Conservation (phyloP, 1,284 basidiomycete genomes). For the Lignosus rhinocerotis region DNA sequence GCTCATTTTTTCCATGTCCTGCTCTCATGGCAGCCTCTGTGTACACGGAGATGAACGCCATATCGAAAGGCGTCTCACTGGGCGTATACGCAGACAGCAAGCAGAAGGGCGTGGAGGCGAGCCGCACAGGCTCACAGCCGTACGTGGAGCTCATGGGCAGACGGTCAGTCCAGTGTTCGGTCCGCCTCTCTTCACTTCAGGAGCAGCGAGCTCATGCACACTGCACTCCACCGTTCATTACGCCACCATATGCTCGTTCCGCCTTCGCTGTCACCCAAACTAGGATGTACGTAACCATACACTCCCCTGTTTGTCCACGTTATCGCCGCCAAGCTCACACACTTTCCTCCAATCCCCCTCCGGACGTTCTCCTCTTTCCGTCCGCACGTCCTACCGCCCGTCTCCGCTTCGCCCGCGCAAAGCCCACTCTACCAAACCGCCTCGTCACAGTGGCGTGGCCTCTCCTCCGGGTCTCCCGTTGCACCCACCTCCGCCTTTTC, state of each 20-base stretch:
- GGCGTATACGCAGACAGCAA: constrained; percentile 67
- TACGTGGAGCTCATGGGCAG: constrained; percentile 91
- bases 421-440: constrained; percentile 83
- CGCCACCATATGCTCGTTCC: background rate
- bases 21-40: constrained; percentile 63
- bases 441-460: constrained; percentile 72
- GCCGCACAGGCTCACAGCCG: constrained; percentile 74
- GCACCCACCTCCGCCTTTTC: constrained; percentile 74
- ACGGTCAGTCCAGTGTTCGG: constrained; percentile 51
- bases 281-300: constrained; percentile 51
- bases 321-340: constrained; percentile 9
- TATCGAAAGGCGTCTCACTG: constrained; percentile 80
- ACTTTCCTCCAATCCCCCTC: background rate
- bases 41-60: constrained; percentile 90
- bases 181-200: constrained; percentile 3
- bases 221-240: background rate
- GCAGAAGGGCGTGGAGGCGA: constrained; percentile 54
- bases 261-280: background rate
- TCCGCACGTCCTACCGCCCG: background rate
- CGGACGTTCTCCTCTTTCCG: background rate
- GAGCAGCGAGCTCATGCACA: constrained; percentile 8
- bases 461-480: constrained; percentile 72
- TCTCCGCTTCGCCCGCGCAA: constrained; percentile 4
- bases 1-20: constrained; percentile 4
- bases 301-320: background rate